Percentiles rank a stretch among this genome's conserved stretches.
Conservation (phyloP, 257 asterid species). For the Capsicum chinense region DNA sequence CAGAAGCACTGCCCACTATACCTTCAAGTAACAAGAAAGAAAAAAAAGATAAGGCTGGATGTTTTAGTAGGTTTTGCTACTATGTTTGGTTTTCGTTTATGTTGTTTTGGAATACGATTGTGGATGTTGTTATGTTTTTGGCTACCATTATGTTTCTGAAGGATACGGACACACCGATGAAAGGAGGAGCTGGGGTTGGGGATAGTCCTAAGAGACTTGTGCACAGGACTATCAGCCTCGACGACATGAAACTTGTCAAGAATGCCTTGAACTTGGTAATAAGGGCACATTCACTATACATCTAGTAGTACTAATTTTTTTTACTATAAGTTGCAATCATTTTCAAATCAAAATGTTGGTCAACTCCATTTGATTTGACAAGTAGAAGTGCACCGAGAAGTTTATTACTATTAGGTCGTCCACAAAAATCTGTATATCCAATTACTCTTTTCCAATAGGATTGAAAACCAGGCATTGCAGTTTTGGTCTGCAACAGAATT, state of each 20-base stretch:
- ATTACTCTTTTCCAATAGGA: too few species aligned
- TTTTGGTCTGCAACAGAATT: not conserved
- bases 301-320: too few species aligned
- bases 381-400: too few species aligned
- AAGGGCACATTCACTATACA: not conserved
- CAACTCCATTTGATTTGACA: too few species aligned
- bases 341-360: too few species aligned
- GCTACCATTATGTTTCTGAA: conserved; percentile 39
- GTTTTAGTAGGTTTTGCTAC: not conserved
- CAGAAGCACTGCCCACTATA: conserved; percentile 40
- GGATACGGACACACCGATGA: conserved; percentile 47
- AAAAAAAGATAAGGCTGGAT: not conserved
- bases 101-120: conserved; percentile 34
- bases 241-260: conserved; percentile 55
- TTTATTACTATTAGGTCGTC: too few species aligned
- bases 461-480: too few species aligned
- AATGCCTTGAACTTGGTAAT: conserved; percentile 52
- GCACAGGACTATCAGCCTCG: conserved; percentile 42
- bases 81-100: conserved; percentile 33
- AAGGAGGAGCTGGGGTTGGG: conserved; percentile 30
- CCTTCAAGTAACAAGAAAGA: conserved; percentile 26
- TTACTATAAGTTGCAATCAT: too few species aligned
- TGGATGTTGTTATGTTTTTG: conserved; percentile 33
- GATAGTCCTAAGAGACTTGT: conserved; percentile 37
- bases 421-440: too few species aligned